These are phyloP conservation scores for Metarhizium rileyi DNA, from an alignment of 2,329 filamentous ascomycete genomes.

Conservation along the genomic window DNA sequence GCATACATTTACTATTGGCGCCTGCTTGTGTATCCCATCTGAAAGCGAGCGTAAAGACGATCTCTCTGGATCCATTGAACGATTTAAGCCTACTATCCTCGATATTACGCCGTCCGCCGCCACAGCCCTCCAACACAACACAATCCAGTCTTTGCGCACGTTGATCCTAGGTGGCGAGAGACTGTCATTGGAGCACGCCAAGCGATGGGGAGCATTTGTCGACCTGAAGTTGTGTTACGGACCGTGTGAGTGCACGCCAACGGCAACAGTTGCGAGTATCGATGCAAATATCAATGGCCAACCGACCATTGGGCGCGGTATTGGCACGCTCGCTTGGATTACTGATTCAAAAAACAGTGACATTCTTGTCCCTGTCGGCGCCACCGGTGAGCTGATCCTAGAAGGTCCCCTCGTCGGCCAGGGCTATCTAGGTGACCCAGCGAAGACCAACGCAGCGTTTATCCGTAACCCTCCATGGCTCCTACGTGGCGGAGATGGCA, in stretches of 20 bases:
- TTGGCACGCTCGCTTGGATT: conserved; percentile 16
- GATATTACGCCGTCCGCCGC: conserved; percentile 5
- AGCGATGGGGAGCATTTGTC: neutral
- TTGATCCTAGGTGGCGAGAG: conserved; percentile 3
- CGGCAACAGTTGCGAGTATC: neutral
- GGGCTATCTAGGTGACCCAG: conserved; percentile 36
- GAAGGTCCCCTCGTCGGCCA: conserved; percentile 35
- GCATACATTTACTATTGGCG: conserved; percentile 5
- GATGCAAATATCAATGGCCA: neutral
- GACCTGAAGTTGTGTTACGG: conserved; percentile 10
- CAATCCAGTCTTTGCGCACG: conserved; percentile 1
- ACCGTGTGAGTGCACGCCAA: conserved; percentile 12
- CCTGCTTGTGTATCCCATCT: conserved; percentile 11
- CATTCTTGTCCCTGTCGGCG: conserved; percentile 16
- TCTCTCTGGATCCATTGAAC: conserved; percentile 5
- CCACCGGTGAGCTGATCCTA: conserved; percentile 25
- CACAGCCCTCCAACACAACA: neutral
- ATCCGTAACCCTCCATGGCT: conserved; percentile 32
- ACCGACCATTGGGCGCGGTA: conserved; percentile 2
- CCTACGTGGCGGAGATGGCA: neutral
- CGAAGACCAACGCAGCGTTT: conserved; percentile 35
- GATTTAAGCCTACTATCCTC: conserved; percentile 2
- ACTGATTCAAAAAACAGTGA: conserved; percentile 16
- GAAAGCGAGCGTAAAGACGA: conserved; percentile 8
- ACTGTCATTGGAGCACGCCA: neutral